Evolutionary conservation across 129 eudicot genomes (phyloP), one percentile per base, ranked within the genome.

Genomic region (Saussurea involucrata): DNA sequence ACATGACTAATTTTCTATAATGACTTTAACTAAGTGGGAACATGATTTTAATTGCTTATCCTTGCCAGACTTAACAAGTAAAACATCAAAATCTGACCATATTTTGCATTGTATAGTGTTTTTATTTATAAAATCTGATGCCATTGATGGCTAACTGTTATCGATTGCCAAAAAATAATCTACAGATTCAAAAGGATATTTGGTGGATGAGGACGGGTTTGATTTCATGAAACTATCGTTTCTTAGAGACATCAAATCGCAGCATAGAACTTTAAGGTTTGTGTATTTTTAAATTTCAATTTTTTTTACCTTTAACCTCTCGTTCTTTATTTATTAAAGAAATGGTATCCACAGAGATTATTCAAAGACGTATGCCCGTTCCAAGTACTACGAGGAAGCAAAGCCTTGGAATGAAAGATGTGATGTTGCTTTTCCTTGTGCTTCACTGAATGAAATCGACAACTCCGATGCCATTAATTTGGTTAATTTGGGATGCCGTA

Each of bases 381-480:
- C 99, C 0, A 95, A 95, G 80, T 95, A 91, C 80, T 95, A 86
- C 64, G 99, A 95, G 71, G 97, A 89, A 85, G 90, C 92, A 40
- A 95, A 92, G 67, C 99, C 99, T 75, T 95, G 99, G 99, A 92
- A 68, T 74, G 99, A 92, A 83, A 90, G 92, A 82, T 95, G 96
- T 85, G 99, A 95, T 78, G 89, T 95, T 61, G 99, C 95, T 58
- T 95, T 95, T 71, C 96, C 99, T 33, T 95, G 99, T 81, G 97
- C 99, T 44, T 89, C 94, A 25, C 97, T 86, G 37, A 95, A 95
- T 70, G 99, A 95, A 80, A 85, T 95, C 21, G 96, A 92, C 69
- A 93, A 92, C 66, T 85, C 92, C 69, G 99, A 92, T 80, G 99
- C 99, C 78, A 89, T 92, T 81, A 92, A 72, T 61, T 86, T 95